phyloP scores from a whole-genome alignment of 164 flowering plant genomes.

The Umbellularia californica region DNA sequence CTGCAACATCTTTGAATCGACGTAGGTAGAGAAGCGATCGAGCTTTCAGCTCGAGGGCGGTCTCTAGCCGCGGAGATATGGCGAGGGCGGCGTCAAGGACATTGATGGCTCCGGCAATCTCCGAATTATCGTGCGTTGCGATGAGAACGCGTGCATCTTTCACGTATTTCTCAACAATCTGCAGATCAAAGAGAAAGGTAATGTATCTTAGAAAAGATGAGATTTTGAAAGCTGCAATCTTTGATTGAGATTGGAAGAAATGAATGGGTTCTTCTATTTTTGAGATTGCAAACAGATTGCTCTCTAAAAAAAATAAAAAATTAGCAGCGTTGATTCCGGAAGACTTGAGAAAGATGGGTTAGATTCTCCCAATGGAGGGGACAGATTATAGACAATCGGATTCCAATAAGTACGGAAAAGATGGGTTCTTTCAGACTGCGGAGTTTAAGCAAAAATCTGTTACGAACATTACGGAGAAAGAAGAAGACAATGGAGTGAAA shows the following conservation, averaged over 20 bases:
- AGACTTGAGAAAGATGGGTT: no score
- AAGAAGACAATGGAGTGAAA: background rate
- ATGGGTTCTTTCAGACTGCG: background rate
- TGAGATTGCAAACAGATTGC: no score
- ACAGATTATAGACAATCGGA: background rate
- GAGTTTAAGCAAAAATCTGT: background rate
- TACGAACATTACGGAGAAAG: background rate
- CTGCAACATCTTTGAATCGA: slow-evolving; percentile 81
- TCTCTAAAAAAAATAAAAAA: no score
- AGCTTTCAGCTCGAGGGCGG: slow-evolving; percentile 86
- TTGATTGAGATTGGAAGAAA: no score
- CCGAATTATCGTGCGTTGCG: slow-evolving; percentile 58
- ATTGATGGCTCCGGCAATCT: slow-evolving; percentile 58
- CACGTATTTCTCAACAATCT: slow-evolving; percentile 79
- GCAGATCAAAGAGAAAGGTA: slow-evolving; percentile 1
- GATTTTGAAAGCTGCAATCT: no score
- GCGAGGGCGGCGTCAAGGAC: slow-evolving; percentile 79
- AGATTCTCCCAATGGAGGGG: no score
- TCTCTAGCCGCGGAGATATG: slow-evolving; percentile 64
- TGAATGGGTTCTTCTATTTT: no score
- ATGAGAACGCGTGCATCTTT: slow-evolving; percentile 65
- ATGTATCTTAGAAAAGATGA: background rate
- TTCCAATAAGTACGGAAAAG: background rate
- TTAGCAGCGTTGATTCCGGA: no score
- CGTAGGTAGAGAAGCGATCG: slow-evolving; percentile 71